Evolutionary conservation across 139 green algal genomes (phyloP), one percentile per base, ranked within the genome.

Genomic region (Chlamydomonas applanata): DNA sequence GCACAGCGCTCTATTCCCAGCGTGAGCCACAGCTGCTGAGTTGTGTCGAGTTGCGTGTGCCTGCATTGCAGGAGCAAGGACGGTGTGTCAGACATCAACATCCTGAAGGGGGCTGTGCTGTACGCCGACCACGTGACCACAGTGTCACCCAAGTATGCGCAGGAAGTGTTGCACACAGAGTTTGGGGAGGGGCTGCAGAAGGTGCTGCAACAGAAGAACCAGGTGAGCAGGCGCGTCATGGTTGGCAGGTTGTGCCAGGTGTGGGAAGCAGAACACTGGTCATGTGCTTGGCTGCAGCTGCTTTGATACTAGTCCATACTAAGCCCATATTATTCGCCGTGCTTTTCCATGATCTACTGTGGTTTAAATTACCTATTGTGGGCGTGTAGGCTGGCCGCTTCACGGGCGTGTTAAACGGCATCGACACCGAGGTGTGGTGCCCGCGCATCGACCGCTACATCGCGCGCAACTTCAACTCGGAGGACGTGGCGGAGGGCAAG

Each of bases 341-440:
- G n/a, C n/a, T 49, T 49, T 49, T 49, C 40, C 11, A 49, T 49
- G 40, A 11, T 19, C 11, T 49, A 19, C 11, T 19, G 40, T 19
- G 7, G 40, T 11, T 11, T 49, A 11, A 49, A 19, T 49, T 11
- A 7, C 7, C 40, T 49, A 19, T 49, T 49, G 40, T 49, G 40
- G 7, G 11, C 40, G n/a, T 67, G 56, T 72, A 86, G 71, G 59
- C 66, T 22, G 53, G 62, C 24, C 91, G 89, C 79, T 91, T 94
- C 67, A 52, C 34, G 44, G 94, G 94, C 49, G 76, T 98, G 14
- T 83, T 98, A 4, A 98, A 98, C 72, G 94, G 94, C 75, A 97
- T 98, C 54, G 93, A 98, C 85, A 89, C 84, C 4, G 78, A 85
- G 64, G 66, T 87, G 69, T 94, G 68, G 46, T 13, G 44, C 11